Base-by-base conservation (phyloP, 2,329 filamentous ascomycete species). In the Sarocladium strictum region DNA sequence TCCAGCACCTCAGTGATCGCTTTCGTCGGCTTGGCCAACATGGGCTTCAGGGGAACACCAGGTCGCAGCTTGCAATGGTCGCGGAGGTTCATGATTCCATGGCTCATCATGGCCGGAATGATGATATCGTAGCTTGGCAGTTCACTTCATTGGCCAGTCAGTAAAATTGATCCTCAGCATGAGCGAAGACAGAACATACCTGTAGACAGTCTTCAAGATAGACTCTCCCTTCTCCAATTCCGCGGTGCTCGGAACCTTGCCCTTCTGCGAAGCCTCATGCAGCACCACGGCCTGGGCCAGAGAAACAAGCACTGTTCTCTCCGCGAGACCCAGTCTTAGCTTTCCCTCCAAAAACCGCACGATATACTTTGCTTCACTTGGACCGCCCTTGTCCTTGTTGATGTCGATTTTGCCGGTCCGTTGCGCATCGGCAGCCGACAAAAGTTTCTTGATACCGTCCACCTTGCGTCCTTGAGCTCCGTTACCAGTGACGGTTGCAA, bases 11-110 rank as follows among this genome's bases (percentile, higher is more conserved):
- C 94, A 1, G 92, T 96, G 63, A 99, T 97, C 4, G 94, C 92
- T 69, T 99, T 99, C 10, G 94, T 99, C 2, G 94, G 94, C 65
- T 97, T 97, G 19, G 94, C 94, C 74, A 99, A 79, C 94, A 99
- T 99, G 63, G 94, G 94, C 71, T 99, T 99, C 56, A 99, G 77
- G 0, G 94, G 94, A 15, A 99, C 89, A 59, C 94, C 94, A 0
- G 94, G 93, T 61, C 90, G 89, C 43, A 99, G 80, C 69, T 95
- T 95, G 79, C 94, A 97, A 55, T 87, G 83, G 10, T 96, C 87
- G 53, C 83, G 81, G 12, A 99, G 74, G 35, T 91, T 85, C 73
- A 87, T 83, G 58, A 99, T 89, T 17, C 94, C 94, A 63, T 94
- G 82, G 62, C 94, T 77, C 24, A 97, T 76, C 77, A 97, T 89